These are phyloP conservation scores for Sicyos baderoa DNA, from an alignment of 306 rosid genomes.

Conservation along the genomic window DNA sequence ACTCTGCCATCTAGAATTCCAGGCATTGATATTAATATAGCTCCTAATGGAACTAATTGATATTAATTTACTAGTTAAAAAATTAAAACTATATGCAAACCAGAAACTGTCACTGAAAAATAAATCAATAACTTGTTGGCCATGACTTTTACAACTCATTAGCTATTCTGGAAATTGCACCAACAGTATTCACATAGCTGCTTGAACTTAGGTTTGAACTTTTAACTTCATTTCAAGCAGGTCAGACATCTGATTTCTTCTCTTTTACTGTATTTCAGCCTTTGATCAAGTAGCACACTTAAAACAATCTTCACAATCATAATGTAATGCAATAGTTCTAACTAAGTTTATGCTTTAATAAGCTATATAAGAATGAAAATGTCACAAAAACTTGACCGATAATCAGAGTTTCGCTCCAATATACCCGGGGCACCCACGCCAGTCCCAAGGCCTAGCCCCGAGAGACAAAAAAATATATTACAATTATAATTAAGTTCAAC, in stretches of 20 bases:
- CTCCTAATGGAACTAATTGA: not conserved
- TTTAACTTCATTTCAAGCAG: conserved; percentile 10
- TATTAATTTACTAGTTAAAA: not conserved
- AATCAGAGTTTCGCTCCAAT: no score
- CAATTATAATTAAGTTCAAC: no score
- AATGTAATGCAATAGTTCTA: not conserved
- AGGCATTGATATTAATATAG: conserved; percentile 20
- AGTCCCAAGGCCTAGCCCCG: no score
- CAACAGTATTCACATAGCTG: not conserved
- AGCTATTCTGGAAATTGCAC: not conserved
- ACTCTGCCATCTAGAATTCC: conserved; percentile 67
- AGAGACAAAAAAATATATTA: no score
- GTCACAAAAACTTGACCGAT: not conserved
- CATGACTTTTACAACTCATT: not conserved
- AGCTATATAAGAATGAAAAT: not conserved
- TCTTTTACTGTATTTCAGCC: not conserved
- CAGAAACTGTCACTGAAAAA: not conserved
- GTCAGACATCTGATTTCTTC: not conserved
- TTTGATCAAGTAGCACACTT: conserved; percentile 15
- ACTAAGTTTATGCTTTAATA: not conserved
- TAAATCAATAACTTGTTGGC: not conserved
- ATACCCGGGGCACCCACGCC: no score
- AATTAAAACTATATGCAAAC: not conserved
- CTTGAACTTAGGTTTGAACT: conserved; percentile 3
- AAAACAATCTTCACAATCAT: not conserved